Conservation (phyloP, 306 rosid species). For the Myrica gale region DNA sequence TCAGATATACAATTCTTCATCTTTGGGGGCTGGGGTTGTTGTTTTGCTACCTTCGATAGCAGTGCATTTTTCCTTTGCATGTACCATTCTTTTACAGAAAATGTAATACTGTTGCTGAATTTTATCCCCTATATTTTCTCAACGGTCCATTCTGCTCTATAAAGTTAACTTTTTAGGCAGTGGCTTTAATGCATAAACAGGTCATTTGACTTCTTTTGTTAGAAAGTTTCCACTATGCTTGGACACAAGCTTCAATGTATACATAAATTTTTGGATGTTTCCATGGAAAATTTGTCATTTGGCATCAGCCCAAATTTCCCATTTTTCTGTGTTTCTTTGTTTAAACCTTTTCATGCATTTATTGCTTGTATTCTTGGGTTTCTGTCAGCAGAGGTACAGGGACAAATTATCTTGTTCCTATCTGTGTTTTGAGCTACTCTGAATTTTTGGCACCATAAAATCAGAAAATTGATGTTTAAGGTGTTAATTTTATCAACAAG, state of each 20-base stretch:
- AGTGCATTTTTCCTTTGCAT: neutral
- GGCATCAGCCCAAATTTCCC: neutral
- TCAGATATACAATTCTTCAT: neutral
- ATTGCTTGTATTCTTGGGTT: neutral
- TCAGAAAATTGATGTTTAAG: neutral
- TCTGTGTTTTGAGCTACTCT: neutral
- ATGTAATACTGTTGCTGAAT: neutral
- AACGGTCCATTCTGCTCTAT: neutral
- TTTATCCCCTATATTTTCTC: neutral
- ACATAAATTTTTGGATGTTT: neutral
- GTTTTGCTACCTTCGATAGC: neutral
- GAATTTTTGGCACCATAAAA: neutral
- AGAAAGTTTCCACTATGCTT: neutral
- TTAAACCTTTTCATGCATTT: neutral
- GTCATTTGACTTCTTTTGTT: neutral
- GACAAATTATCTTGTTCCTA: neutral
- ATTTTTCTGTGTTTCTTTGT: neutral
- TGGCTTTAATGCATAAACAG: neutral
- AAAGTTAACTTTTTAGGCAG: slow-evolving; percentile 2
- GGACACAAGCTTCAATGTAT: neutral
- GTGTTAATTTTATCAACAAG: neutral
- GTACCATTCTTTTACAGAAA: neutral
- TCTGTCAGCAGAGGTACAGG: no score
- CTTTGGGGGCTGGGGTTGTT: neutral
- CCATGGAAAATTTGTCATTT: neutral